Conservation (phyloP, 768 basidiomycete species). For the Astraeus odoratus region DNA sequence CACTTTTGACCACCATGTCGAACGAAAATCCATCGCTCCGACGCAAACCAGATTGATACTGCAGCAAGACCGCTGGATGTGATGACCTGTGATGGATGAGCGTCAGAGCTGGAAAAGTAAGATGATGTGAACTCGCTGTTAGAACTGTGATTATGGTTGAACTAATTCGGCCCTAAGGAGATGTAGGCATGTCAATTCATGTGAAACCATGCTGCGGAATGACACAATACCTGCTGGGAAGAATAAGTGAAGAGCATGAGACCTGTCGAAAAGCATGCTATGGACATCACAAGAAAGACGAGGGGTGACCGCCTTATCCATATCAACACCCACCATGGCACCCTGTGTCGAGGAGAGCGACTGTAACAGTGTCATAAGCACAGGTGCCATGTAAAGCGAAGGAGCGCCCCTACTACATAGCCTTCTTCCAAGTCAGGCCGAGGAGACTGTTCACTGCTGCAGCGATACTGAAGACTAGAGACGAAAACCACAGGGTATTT, state of each 20-base stretch:
- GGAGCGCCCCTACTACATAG: conserved; percentile 44
- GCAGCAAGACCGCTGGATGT: conserved; percentile 40
- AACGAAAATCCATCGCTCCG: conserved; percentile 42
- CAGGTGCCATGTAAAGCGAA: conserved; percentile 2
- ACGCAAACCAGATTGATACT: conserved; percentile 48
- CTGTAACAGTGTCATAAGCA: conserved; percentile 24
- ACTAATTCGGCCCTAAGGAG: conserved; percentile 50
- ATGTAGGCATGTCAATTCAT: conserved; percentile 8
- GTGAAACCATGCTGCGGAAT: conserved; percentile 15
- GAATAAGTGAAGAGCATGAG: conserved; percentile 74
- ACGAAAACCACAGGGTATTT: conserved; percentile 50
- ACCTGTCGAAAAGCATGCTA: conserved; percentile 76
- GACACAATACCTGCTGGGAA: conserved; percentile 49
- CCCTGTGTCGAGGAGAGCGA: conserved; percentile 48
- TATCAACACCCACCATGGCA: conserved; percentile 58
- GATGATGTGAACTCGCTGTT: conserved; percentile 32
- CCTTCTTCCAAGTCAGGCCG: conserved; percentile 50
- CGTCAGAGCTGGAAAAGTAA: neutral
- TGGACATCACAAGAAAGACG: conserved; percentile 77
- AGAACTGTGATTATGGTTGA: conserved; percentile 71
- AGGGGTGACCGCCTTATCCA: conserved; percentile 84
- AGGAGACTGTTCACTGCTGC: conserved; percentile 48
- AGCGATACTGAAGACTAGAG: conserved; percentile 47
- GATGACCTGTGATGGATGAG: conserved; percentile 24
- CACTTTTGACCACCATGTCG: conserved; percentile 45